These are phyloP conservation scores for Chrysoporthe austroafricana DNA, from an alignment of 2,329 filamentous ascomycete genomes.

Conservation along the genomic window DNA sequence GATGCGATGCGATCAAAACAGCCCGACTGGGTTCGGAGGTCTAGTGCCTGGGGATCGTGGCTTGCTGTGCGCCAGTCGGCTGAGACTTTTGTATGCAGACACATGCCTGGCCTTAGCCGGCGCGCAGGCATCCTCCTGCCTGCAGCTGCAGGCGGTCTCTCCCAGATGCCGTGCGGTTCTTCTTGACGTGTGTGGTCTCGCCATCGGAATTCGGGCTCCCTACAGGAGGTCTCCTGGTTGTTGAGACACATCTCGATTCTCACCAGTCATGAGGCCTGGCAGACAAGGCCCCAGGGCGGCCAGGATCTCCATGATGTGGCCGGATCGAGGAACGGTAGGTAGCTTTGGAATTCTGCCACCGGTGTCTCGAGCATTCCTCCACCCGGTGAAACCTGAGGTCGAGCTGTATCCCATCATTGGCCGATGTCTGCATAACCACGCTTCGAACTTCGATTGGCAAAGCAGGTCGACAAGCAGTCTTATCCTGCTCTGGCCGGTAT, in stretches of 20 bases:
- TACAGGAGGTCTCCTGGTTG: too few species aligned
- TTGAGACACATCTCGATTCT: background rate
- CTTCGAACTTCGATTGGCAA: conserved; percentile 13
- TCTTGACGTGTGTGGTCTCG: background rate
- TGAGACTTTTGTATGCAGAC: conserved; percentile 2
- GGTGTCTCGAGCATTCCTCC: conserved; percentile 5
- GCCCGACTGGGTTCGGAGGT: conserved; percentile 9
- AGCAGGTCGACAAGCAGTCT: background rate
- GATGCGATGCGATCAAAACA: background rate
- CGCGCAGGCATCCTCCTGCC: background rate
- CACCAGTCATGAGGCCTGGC: background rate
- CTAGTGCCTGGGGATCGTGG: conserved; percentile 8
- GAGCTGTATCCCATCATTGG: conserved; percentile 8
- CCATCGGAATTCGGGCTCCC: background rate
- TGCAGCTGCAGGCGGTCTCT: background rate
- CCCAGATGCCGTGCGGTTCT: background rate
- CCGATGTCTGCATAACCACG: conserved; percentile 7
- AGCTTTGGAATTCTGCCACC: background rate
- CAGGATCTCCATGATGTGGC: conserved; percentile 1
- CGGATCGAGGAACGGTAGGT: conserved; percentile 10
- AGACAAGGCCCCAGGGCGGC: background rate
- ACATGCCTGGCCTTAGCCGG: background rate
- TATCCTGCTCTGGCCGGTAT: conserved; percentile 1
- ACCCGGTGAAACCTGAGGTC: background rate
- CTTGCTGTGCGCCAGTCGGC: conserved; percentile 16